Evolutionary conservation across 1,284 basidiomycete species (phyloP).

Genomic region (Trichosporon faecale): DNA sequence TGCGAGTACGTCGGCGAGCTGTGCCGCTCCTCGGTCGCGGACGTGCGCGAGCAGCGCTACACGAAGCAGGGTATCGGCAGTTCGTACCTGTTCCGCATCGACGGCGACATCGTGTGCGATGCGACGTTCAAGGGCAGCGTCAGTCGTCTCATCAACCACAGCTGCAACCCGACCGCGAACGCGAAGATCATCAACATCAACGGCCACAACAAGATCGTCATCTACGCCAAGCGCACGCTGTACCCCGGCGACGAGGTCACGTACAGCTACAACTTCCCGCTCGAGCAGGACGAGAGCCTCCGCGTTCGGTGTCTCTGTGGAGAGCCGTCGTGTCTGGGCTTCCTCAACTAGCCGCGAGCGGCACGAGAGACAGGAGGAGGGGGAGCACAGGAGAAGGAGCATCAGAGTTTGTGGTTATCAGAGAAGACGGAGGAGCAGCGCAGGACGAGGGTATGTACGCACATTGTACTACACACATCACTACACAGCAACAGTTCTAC

Average conservation of each 20-base stretch:
- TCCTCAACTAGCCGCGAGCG: slow-evolving; percentile 68
- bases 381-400: too few relatives aligned
- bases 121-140: slow-evolving; percentile 98
- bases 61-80: slow-evolving; percentile 93
- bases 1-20: slow-evolving; percentile 99
- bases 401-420: too few relatives aligned
- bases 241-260: slow-evolving; percentile 85
- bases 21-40: slow-evolving; percentile 90
- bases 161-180: slow-evolving; percentile 92
- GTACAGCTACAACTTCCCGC: slow-evolving; percentile 48
- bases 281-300: slow-evolving; percentile 44
- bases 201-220: slow-evolving; percentile 93
- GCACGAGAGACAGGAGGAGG: too few relatives aligned
- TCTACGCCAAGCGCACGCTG: slow-evolving; percentile 93
- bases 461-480: neutral
- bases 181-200: slow-evolving; percentile 99
- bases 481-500: neutral
- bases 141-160: slow-evolving; percentile 95
- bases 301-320: slow-evolving; percentile 81
- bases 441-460: neutral
- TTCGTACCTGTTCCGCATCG: slow-evolving; percentile 89
- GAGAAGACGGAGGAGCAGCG: neutral
- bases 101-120: slow-evolving; percentile 90
- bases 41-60: slow-evolving; percentile 94
- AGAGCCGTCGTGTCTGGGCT: slow-evolving; percentile 79